Evolutionary conservation across 257 asterid species (phyloP).

Genomic region (Cynanchum wilfordii): DNA sequence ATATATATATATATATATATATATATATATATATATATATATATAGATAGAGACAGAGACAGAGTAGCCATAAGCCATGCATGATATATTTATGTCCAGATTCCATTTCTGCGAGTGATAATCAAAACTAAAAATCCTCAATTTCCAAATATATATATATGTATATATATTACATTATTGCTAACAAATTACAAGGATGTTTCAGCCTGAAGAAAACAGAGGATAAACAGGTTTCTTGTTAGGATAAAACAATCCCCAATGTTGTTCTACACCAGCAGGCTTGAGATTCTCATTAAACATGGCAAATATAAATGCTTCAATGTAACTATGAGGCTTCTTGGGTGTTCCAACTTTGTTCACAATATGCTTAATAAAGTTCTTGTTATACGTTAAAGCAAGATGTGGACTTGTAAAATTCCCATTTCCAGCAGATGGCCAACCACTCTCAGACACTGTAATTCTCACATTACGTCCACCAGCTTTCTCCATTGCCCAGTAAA

Average conservation of each 20-base stretch:
- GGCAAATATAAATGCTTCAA: slow-evolving; percentile 19
- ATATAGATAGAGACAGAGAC: no score
- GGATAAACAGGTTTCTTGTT: not conserved
- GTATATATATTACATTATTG: not conserved
- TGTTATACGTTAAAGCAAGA: slow-evolving; percentile 21
- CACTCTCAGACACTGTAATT: slow-evolving; percentile 35
- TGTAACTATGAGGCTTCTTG: not conserved
- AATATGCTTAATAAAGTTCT: not conserved
- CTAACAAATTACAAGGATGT: not conserved
- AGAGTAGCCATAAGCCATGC: no score
- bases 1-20: not conserved
- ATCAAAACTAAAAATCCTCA: no score
- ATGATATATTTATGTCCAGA: no score
- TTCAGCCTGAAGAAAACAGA: not conserved
- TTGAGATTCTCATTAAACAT: slow-evolving; percentile 24
- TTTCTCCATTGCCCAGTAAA: slow-evolving; percentile 38
- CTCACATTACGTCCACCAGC: slow-evolving; percentile 19
- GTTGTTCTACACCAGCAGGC: slow-evolving; percentile 10
- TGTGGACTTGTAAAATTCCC: slow-evolving; percentile 6
- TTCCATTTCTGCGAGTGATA: no score
- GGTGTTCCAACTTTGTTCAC: slow-evolving; percentile 5
- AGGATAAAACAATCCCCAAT: slow-evolving; percentile 22
- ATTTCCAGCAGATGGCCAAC: slow-evolving; percentile 36
- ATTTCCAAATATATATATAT: no score
- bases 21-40: no score